Evolutionary conservation across 305 asterid species (phyloP).

Genomic region (Fraxinus paxiana): DNA sequence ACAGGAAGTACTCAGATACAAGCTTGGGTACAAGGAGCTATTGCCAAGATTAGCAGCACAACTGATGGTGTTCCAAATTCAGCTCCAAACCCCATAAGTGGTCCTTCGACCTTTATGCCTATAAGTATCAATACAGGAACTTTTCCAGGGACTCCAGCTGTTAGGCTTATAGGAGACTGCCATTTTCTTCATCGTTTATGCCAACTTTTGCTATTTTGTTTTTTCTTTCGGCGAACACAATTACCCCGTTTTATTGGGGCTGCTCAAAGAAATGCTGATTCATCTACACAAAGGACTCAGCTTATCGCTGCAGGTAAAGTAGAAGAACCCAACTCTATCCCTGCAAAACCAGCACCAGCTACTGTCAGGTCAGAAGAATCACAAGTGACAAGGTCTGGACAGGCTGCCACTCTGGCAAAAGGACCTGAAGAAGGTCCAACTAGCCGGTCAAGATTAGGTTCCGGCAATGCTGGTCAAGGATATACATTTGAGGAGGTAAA

Average conservation of each 20-base stretch:
- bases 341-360: conserved; percentile 50
- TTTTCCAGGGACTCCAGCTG: conserved; percentile 99
- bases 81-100: conserved; percentile 79
- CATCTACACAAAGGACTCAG: conserved; percentile 69
- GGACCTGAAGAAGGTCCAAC: conserved; percentile 88
- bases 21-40: conserved; percentile 99
- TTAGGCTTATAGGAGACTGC: conserved; percentile 95
- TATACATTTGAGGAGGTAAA: conserved; percentile 93
- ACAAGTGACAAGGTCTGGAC: conserved; percentile 57
- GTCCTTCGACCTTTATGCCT: conserved; percentile 86
- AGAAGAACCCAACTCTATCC: conserved; percentile 65
- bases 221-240: conserved; percentile 88
- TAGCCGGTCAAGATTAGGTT: conserved; percentile 84
- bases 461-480: conserved; percentile 99
- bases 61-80: conserved; percentile 78
- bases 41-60: conserved; percentile 89
- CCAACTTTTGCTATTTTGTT: conserved; percentile 91
- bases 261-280: conserved; percentile 78
- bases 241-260: conserved; percentile 67
- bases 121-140: conserved; percentile 98
- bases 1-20: conserved; percentile 89
- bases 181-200: conserved; percentile 92
- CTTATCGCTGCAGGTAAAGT: conserved; percentile 52
- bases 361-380: conserved; percentile 58
- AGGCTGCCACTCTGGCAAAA: conserved; percentile 57